These are phyloP conservation scores for Haplosporangium gracile DNA, from an alignment of 192 early-diverging fungal genomes.

Conservation along the genomic window DNA sequence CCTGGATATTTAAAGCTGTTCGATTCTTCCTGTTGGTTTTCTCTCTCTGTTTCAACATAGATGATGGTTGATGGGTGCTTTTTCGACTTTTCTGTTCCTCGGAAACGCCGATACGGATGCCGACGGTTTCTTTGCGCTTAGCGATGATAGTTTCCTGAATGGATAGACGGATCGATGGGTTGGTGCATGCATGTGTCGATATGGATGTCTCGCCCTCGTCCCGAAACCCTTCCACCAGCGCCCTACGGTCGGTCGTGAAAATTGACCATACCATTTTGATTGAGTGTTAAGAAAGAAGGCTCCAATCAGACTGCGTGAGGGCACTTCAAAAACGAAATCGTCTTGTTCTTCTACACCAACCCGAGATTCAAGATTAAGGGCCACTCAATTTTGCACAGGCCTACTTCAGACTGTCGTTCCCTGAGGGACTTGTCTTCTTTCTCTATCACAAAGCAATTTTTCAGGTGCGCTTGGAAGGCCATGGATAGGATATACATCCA, in stretches of 20 bases:
- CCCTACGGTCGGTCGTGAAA: not conserved
- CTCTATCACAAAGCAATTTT: slow-evolving; percentile 55
- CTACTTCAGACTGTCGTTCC: not conserved
- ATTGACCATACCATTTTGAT: slow-evolving; percentile 10
- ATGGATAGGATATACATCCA: not conserved
- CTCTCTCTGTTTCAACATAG: not conserved
- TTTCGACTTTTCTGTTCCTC: not conserved
- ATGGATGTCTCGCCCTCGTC: not conserved
- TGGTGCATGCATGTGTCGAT: not conserved
- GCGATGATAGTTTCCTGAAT: not conserved
- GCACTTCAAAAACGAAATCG: not conserved
- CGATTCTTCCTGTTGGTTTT: not conserved
- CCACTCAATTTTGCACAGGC: not conserved
- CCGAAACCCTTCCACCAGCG: not conserved
- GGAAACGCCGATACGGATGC: not conserved
- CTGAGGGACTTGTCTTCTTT: slow-evolving; percentile 14
- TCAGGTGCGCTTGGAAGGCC: slow-evolving; percentile 33
- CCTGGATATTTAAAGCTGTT: not conserved
- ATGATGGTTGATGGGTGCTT: not conserved
- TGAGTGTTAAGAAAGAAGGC: slow-evolving; percentile 10
- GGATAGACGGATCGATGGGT: slow-evolving; percentile 25
- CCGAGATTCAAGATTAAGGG: not conserved
- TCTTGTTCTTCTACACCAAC: not conserved
- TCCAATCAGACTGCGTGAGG: slow-evolving; percentile 6
- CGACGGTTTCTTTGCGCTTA: not conserved